A percentile compares a stretch with the other conserved stretches of the same genome.
These are phyloP conservation scores for Dalbergia oliveri DNA, from an alignment of 306 rosid species.

Conservation along the genomic window DNA sequence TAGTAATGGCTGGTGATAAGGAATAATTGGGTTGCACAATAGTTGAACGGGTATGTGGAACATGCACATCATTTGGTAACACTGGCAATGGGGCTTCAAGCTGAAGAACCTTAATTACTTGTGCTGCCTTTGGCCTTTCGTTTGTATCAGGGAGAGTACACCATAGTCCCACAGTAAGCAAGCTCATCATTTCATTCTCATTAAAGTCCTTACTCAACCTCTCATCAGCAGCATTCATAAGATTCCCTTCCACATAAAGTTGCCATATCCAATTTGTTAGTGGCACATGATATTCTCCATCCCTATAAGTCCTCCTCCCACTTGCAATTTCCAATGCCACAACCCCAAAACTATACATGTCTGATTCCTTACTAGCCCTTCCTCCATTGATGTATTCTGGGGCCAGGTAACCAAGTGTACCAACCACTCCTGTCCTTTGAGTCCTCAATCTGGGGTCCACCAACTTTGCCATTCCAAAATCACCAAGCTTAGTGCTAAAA, in stretches of 20 bases:
- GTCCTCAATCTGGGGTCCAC: constrained; percentile 49
- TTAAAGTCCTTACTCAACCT: constrained; percentile 27
- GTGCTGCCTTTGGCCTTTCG: constrained; percentile 51
- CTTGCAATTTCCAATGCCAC: constrained; percentile 66
- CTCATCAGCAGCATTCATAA: constrained; percentile 48
- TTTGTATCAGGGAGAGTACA: constrained; percentile 41
- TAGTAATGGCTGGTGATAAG: constrained; percentile 3
- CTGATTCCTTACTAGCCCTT: constrained; percentile 52
- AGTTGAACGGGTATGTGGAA: not conserved
- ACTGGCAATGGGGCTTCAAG: constrained; percentile 36
- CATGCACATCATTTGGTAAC: constrained; percentile 46
- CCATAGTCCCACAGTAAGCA: constrained; percentile 51
- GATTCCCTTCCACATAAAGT: constrained; percentile 43
- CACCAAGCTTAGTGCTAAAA: constrained; percentile 60
- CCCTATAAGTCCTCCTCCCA: constrained; percentile 49
- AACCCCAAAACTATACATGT: constrained; percentile 68
- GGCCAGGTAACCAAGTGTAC: constrained; percentile 57
- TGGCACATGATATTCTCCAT: constrained; percentile 46
- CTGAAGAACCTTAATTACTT: constrained; percentile 52
- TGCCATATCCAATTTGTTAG: constrained; percentile 41
- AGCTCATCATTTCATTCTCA: constrained; percentile 37
- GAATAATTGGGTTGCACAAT: not conserved
- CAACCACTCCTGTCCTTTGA: constrained; percentile 49
- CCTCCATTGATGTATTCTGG: constrained; percentile 52
- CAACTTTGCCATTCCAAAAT: constrained; percentile 62